phyloP scores from a whole-genome alignment of 1,284 basidiomycete species.

The Ustilago nuda region DNA sequence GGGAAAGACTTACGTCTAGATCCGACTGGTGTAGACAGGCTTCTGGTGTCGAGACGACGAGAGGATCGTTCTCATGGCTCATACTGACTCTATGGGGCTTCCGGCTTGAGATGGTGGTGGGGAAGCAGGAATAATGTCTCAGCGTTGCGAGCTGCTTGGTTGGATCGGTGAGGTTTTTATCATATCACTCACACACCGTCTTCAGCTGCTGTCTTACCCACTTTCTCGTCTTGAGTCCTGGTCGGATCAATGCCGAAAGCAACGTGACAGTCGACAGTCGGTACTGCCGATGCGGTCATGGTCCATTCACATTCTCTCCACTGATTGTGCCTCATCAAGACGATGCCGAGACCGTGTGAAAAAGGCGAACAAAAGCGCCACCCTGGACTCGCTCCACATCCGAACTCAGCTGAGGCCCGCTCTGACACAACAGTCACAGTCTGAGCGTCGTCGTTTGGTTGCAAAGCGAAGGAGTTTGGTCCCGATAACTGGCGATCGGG shows the following conservation, averaged over 20 bases:
- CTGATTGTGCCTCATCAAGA: no score
- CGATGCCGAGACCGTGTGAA: neutral
- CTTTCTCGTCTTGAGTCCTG: neutral
- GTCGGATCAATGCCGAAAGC: neutral
- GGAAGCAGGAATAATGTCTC: neutral
- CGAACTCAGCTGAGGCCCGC: neutral
- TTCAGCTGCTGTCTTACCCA: no score
- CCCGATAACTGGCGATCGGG: no score
- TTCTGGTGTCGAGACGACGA: conserved; percentile 37
- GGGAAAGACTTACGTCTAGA: conserved; percentile 22
- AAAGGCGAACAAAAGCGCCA: neutral
- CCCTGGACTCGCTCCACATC: conserved; percentile 10
- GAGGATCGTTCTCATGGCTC: conserved; percentile 21
- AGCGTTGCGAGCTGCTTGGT: neutral
- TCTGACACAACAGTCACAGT: neutral
- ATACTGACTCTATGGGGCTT: conserved; percentile 4
- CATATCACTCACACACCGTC: neutral
- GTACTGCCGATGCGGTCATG: neutral
- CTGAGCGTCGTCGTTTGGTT: neutral
- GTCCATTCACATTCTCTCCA: neutral
- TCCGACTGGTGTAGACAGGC: conserved; percentile 42
- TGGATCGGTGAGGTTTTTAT: neutral
- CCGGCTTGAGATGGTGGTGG: neutral
- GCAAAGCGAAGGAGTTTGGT: neutral
- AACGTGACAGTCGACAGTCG: neutral